Conservation (phyloP, 2,329 filamentous ascomycete species). For the Emericellopsis atlantica region DNA sequence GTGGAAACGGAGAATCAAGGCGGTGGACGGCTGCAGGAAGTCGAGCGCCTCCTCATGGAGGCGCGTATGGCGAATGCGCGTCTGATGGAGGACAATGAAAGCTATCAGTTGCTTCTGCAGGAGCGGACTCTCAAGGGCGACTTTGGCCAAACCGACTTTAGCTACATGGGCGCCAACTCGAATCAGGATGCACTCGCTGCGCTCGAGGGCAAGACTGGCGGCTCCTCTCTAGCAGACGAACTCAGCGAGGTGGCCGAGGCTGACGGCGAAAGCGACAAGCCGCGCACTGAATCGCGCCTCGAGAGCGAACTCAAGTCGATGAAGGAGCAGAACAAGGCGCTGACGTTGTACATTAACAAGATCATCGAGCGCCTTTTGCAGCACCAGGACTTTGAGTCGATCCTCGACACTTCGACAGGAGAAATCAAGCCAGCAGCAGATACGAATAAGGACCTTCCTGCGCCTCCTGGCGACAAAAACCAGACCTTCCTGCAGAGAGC, state of each 20-base stretch:
- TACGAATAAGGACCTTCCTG: conserved; percentile 74
- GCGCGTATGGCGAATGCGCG: conserved; percentile 91
- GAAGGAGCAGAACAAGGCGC: conserved; percentile 92
- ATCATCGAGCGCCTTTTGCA: conserved; percentile 93
- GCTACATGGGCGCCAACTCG: conserved; percentile 46
- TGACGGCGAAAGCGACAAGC: conserved; percentile 44
- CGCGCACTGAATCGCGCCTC: conserved; percentile 42
- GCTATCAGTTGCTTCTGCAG: conserved; percentile 86
- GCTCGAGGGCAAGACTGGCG: conserved; percentile 40
- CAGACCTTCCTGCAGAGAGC: conserved; percentile 43
- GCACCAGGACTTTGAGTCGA: conserved; percentile 89
- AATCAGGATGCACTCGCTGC: conserved; percentile 54
- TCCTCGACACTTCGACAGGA: conserved; percentile 63
- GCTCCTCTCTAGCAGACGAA: conserved; percentile 72
- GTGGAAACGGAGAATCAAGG: conserved; percentile 90
- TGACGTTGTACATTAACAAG: conserved; percentile 97
- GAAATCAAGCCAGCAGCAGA: conserved; percentile 32
- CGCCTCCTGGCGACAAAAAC: conserved; percentile 36
- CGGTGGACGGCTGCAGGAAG: conserved; percentile 72
- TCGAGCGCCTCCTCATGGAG: conserved; percentile 85
- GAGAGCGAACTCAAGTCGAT: conserved; percentile 68
- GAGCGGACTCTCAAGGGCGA: conserved; percentile 95
- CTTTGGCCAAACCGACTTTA: conserved; percentile 71
- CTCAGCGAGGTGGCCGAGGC: conserved; percentile 56
- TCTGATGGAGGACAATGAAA: conserved; percentile 97